Evolutionary conservation across 1,284 basidiomycete species (phyloP), one percentile per base, ranked within the genome.

Genomic region (Earliella scabrosa): DNA sequence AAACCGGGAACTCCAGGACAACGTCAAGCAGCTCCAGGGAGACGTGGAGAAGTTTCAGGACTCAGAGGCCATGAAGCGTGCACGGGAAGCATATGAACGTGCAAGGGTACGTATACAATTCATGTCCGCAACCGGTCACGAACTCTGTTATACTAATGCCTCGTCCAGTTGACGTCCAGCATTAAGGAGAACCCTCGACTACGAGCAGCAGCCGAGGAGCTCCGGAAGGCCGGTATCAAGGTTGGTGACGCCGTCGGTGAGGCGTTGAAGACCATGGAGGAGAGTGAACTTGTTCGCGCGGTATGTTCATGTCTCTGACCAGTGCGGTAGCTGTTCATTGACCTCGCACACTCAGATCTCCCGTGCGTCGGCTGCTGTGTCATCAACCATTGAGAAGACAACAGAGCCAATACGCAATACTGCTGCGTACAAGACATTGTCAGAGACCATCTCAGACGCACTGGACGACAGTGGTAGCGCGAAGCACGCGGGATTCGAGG

Each of bases 41-140:
- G 95, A 98, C 73, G 97, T 97, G 35, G 93, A 94, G 77, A 98
- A 98, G 76, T 77, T 98, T 50, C 96, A 97, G 77, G 97, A 99
- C 72, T 93, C 90, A 53, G 95, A 97, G 71, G 91, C 96, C n/a
- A 92, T 98, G 93, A 94, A 93, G 79, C 83, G 82, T 66, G 94
- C 95, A 13, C 82, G 85, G 68, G 93, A 92, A 46, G 88, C 93
- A 56, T 98, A 98, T 75, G 97, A 98, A 77, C 87, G 92, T 59
- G 93, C 95, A 11, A 85, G 96, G 75, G 95, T 98, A 71, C 64
- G 85, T 83, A n/a, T 46, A 21, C 23, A 6, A 45, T 8, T 34
- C 51, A 54, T n/a, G n/a, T n/a, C n/a, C n/a, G n/a, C n/a, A n/a
- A n/a, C n/a, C n/a, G n/a, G n/a, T n/a, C 55, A 23, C 48, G 16